Conservation (phyloP, 31 red algal species). For the Endocladia muricata region DNA sequence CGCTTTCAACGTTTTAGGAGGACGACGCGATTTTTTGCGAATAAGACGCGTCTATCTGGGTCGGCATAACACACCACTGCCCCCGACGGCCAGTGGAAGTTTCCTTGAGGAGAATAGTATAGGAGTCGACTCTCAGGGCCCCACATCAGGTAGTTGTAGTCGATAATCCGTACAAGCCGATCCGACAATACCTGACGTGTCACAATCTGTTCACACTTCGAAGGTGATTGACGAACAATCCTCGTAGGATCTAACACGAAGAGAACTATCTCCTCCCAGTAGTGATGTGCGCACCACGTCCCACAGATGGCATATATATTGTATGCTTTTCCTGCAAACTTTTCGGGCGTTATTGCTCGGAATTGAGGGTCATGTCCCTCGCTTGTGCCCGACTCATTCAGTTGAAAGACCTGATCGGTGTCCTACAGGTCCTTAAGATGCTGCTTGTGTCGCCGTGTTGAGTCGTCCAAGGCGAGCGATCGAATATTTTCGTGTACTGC, state of each 20-base stretch:
- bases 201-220: background rate
- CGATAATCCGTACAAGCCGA: background rate
- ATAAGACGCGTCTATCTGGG: background rate
- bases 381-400: too few relatives aligned
- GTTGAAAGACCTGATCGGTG: background rate
- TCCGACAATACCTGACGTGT: background rate
- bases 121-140: background rate
- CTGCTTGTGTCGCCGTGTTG: background rate
- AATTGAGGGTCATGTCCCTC: background rate
- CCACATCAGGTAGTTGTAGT: background rate
- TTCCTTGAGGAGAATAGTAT: background rate
- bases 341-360: background rate
- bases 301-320: background rate
- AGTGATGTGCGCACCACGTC: background rate
- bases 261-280: background rate
- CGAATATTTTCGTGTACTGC: slow-evolving; percentile 12
- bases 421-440: background rate
- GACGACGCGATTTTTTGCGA: background rate
- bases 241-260: background rate
- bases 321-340: slow-evolving; percentile 5
- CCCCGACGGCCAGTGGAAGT: background rate
- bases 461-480: background rate
- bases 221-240: background rate
- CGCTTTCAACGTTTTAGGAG: background rate
- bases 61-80: background rate